Evolutionary conservation across 805 yeast species (phyloP).

Genomic region (Metschnikowia matae): DNA sequence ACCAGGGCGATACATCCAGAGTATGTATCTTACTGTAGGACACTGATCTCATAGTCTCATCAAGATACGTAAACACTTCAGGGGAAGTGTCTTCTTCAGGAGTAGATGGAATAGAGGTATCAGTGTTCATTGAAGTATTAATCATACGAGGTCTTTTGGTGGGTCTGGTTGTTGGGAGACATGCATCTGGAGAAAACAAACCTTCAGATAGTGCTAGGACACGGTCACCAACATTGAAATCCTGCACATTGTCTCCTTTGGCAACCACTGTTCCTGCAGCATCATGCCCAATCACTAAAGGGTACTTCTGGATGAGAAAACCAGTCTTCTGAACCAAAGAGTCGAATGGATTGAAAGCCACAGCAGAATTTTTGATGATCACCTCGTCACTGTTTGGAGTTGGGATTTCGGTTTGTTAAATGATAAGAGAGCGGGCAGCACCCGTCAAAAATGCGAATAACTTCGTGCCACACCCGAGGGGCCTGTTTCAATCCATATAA

Average conservation of each 20-base stretch:
- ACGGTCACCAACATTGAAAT: slow-evolving; percentile 7
- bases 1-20: too few relatives aligned
- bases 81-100: too few relatives aligned
- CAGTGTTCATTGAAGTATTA: too few relatives aligned
- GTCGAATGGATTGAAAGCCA: slow-evolving; percentile 10
- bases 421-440: not conserved
- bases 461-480: too few relatives aligned
- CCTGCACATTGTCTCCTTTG: slow-evolving; percentile 4
- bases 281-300: slow-evolving; percentile 10
- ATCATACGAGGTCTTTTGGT: too few relatives aligned
- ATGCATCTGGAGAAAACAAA: slow-evolving; percentile 10
- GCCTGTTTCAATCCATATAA: too few relatives aligned
- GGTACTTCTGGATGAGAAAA: slow-evolving; percentile 7
- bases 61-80: too few relatives aligned
- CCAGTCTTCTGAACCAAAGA: slow-evolving; percentile 5
- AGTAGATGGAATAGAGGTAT: too few relatives aligned
- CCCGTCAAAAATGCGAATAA: not conserved
- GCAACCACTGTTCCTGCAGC: slow-evolving; percentile 9
- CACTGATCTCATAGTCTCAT: too few relatives aligned
- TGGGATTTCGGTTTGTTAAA: slow-evolving; percentile 2
- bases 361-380: slow-evolving; percentile 8
- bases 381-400: slow-evolving; percentile 8
- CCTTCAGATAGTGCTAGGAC: slow-evolving; percentile 10
- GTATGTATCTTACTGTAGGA: not conserved
- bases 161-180: too few relatives aligned